These are phyloP conservation scores for Amanita polypyramis DNA, from an alignment of 768 basidiomycete genomes.

Conservation along the genomic window DNA sequence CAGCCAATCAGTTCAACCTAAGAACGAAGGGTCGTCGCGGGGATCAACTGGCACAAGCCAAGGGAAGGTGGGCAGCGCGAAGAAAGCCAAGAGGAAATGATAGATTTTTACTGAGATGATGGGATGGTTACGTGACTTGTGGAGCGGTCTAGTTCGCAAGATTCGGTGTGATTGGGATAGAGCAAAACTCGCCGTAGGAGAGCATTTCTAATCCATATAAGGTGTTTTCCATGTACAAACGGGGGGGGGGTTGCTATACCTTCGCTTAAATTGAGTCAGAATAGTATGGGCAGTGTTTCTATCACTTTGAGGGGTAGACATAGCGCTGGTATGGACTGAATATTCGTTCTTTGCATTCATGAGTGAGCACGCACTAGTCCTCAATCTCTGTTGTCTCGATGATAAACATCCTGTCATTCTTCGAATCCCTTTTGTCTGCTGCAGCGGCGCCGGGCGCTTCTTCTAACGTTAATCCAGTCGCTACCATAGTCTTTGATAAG, in stretches of 20 bases:
- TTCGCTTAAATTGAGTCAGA: constrained; percentile 57
- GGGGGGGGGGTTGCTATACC: constrained; percentile 26
- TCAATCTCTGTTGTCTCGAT: constrained; percentile 52
- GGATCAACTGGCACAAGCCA: constrained; percentile 6
- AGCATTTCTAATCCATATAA: constrained; percentile 12
- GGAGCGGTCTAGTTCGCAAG: constrained; percentile 3
- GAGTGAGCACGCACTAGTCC: constrained; percentile 32
- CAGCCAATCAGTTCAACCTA: constrained; percentile 36
- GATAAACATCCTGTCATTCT: constrained; percentile 66
- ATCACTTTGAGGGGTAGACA: constrained; percentile 22
- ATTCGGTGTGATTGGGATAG: constrained; percentile 26
- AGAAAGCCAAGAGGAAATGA: constrained; percentile 8
- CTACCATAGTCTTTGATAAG: constrained; percentile 32
- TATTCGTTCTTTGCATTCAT: background rate
- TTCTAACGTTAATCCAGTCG: constrained; percentile 53
- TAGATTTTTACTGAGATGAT: background rate
- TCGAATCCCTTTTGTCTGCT: constrained; percentile 34
- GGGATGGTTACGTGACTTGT: background rate
- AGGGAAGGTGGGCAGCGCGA: background rate
- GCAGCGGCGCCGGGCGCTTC: constrained; percentile 65
- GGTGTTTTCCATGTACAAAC: constrained; percentile 5
- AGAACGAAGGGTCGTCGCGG: constrained; percentile 13
- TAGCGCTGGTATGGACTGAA: constrained; percentile 11
- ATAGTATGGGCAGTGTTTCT: constrained; percentile 38
- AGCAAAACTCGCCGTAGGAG: constrained; percentile 45